Conservation (phyloP, 179 eudicot species). For the Nepenthes alata region DNA sequence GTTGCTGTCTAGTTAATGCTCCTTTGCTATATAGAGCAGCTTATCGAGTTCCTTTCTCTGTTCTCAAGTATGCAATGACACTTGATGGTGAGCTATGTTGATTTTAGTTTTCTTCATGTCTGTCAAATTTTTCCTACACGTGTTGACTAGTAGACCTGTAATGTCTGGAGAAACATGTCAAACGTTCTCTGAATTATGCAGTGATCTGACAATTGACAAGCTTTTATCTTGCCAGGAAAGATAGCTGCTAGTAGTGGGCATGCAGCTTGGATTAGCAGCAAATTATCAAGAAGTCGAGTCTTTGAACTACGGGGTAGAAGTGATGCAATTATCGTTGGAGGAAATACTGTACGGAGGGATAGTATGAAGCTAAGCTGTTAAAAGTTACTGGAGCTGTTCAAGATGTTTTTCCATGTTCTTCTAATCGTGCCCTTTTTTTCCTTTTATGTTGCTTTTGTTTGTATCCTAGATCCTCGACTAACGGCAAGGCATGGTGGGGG, state of each 20-base stretch:
- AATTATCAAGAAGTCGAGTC: constrained; percentile 71
- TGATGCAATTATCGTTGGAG: constrained; percentile 95
- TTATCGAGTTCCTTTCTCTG: constrained; percentile 73
- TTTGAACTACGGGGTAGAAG: constrained; percentile 91
- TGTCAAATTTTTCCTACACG: no score
- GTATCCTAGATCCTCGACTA: constrained; percentile 60
- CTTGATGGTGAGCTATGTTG: constrained; percentile 63
- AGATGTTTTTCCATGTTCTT: neutral
- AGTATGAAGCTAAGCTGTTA: constrained; percentile 49
- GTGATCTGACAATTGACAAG: constrained; percentile 1
- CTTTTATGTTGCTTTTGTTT: constrained; percentile 7
- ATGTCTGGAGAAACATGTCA: neutral
- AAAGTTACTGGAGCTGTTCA: constrained; percentile 11
- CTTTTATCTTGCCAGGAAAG: constrained; percentile 40
- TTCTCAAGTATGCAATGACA: constrained; percentile 95
- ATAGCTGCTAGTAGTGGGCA: constrained; percentile 85
- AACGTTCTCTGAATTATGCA: neutral
- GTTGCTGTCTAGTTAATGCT: constrained; percentile 87
- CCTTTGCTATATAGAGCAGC: constrained; percentile 88
- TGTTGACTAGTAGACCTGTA: neutral
- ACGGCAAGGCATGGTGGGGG: constrained; percentile 94
- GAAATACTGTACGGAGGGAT: constrained; percentile 93
- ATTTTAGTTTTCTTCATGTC: neutral
- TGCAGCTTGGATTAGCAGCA: constrained; percentile 92
- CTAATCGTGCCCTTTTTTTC: constrained; percentile 11